Evolutionary conservation across 176 grass and related monocot species (phyloP).

Genomic region (Coix lacrymajobi): DNA sequence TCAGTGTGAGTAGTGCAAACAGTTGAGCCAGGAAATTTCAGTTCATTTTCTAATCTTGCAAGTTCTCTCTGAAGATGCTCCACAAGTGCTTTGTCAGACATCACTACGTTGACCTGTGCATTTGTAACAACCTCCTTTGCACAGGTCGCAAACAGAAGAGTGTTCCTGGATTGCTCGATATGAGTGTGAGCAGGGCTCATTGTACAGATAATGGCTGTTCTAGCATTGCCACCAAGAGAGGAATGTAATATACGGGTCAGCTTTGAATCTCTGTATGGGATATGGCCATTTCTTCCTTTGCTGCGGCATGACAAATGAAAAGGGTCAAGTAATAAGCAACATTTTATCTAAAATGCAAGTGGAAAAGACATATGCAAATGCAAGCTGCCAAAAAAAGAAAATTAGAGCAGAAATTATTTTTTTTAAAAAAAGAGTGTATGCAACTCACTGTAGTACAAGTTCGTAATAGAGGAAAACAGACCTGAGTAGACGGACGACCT

Average conservation of each 20-base stretch:
- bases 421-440: neutral
- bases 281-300: slow-evolving; percentile 88
- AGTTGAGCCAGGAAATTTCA: slow-evolving; percentile 42
- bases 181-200: slow-evolving; percentile 89
- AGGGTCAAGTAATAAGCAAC: slow-evolving; percentile 13
- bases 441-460: slow-evolving; percentile 1
- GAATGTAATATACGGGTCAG: slow-evolving; percentile 84
- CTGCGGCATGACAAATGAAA: slow-evolving; percentile 31
- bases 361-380: neutral
- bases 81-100: slow-evolving; percentile 90
- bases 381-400: neutral
- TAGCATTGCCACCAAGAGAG: slow-evolving; percentile 79
- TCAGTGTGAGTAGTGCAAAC: slow-evolving; percentile 51
- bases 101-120: slow-evolving; percentile 92
- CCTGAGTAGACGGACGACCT: slow-evolving; percentile 89
- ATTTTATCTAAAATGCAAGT: neutral
- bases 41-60: slow-evolving; percentile 68
- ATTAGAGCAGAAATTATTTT: neutral
- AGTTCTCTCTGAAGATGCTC: slow-evolving; percentile 89
- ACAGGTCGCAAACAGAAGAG: slow-evolving; percentile 87
- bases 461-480: slow-evolving; percentile 37
- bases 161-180: slow-evolving; percentile 89
- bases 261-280: slow-evolving; percentile 96
- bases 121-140: slow-evolving; percentile 90
- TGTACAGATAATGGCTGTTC: slow-evolving; percentile 90